Evolutionary conservation across 257 asterid genomes (phyloP).

Genomic region (Solanum sitiens): DNA sequence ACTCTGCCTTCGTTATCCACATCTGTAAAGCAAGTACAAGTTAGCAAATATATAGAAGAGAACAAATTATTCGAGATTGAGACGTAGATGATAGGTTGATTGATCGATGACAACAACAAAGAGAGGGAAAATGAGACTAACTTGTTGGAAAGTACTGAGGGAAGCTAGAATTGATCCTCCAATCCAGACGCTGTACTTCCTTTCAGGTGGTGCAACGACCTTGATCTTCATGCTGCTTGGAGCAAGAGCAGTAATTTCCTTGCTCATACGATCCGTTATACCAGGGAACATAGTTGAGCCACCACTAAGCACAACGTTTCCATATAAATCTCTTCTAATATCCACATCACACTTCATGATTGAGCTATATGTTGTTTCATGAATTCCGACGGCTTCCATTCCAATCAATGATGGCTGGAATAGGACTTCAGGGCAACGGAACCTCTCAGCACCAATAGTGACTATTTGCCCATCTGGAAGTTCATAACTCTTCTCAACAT

Average conservation of each 20-base stretch:
- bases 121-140: not conserved
- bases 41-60: not conserved
- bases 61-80: not conserved
- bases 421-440: conserved; percentile 5
- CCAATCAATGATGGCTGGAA: conserved; percentile 6
- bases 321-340: not conserved
- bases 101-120: not conserved
- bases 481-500: not conserved
- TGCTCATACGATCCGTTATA: not conserved
- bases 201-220: not conserved
- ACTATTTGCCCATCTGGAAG: not conserved
- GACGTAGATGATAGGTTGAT: not conserved
- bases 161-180: not conserved
- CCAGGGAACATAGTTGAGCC: not conserved
- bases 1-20: conserved; percentile 6
- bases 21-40: not conserved
- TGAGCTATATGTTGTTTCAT: not conserved
- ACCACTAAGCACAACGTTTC: not conserved
- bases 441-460: conserved; percentile 3
- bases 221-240: not conserved
- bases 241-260: not conserved
- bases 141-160: not conserved
- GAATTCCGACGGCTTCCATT: conserved; percentile 1
- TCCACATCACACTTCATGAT: not conserved
- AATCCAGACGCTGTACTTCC: not conserved